These are phyloP conservation scores for Claviceps sp. DNA, from an alignment of 2,329 filamentous ascomycete genomes.

Conservation along the genomic window DNA sequence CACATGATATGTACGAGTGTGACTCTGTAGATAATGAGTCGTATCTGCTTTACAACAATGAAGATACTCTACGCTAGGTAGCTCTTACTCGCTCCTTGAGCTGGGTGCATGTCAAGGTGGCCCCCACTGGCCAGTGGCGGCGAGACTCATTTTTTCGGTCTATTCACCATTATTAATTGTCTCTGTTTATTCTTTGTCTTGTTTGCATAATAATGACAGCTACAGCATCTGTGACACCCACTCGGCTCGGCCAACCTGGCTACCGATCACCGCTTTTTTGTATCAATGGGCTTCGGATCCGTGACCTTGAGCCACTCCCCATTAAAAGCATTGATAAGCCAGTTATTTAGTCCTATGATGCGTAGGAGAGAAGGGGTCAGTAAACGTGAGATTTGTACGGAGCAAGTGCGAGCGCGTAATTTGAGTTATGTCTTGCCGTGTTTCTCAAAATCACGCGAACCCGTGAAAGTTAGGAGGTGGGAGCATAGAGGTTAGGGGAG, in stretches of 20 bases:
- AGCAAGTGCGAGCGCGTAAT: too few species aligned
- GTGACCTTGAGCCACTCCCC: conserved; percentile 69
- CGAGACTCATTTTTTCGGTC: too few species aligned
- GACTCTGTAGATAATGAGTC: neutral
- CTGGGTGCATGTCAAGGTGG: neutral
- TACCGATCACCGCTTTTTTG: conserved; percentile 6
- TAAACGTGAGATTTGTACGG: too few species aligned
- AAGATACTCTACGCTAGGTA: neutral
- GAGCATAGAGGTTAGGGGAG: too few species aligned
- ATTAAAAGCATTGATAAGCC: conserved; percentile 96
- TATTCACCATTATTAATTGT: too few species aligned
- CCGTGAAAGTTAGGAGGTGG: too few species aligned
- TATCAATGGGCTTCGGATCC: conserved; percentile 32
- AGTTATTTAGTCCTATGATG: conserved; percentile 58
- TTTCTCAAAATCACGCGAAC: too few species aligned
- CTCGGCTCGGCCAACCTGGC: neutral
- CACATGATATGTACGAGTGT: too few species aligned
- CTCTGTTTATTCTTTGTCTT: neutral
- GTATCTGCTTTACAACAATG: neutral
- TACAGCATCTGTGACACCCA: neutral
- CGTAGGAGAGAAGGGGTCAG: neutral
- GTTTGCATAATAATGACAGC: neutral
- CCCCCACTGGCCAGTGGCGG: too few species aligned
- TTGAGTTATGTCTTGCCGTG: too few species aligned
- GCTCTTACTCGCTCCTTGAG: neutral